These are phyloP conservation scores for Picea glauca DNA, from an alignment of 75 land plant species.

Conservation along the genomic window DNA sequence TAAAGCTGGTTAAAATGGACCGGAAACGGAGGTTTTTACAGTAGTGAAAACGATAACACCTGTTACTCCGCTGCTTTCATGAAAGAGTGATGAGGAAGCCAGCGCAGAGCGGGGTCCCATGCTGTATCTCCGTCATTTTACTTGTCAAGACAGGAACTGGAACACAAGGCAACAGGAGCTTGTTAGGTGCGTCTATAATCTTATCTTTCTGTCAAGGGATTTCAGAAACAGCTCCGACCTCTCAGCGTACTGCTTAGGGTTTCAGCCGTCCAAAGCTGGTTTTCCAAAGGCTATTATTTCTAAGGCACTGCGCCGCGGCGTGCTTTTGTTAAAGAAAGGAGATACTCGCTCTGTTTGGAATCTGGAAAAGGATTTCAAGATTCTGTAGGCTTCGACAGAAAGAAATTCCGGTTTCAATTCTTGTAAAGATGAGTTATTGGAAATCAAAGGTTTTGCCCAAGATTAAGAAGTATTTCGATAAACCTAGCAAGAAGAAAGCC, in stretches of 20 bases:
- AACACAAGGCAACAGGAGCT: not conserved
- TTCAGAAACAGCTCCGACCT: not conserved
- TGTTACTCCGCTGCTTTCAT: no score
- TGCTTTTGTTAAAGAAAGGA: not conserved
- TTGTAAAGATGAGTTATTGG: constrained; percentile 52
- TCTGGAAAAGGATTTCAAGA: not conserved
- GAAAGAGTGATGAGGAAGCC: constrained; percentile 4
- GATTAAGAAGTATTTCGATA: constrained; percentile 57
- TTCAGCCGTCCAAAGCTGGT: not conserved
- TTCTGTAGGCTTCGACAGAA: not conserved
- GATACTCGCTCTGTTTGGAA: not conserved
- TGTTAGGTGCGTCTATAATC: not conserved
- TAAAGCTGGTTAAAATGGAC: no score
- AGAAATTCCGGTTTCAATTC: not conserved
- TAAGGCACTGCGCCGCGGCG: not conserved
- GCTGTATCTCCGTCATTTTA: not conserved
- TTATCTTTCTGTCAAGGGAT: not conserved
- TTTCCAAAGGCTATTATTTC: not conserved
- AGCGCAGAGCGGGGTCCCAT: constrained; percentile 6
- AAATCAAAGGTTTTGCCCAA: constrained; percentile 60
- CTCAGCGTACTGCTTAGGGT: not conserved
- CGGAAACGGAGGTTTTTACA: no score
- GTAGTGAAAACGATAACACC: no score
- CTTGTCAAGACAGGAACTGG: constrained; percentile 7
- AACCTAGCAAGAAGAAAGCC: constrained; percentile 29